Percentiles rank a stretch among this genome's conserved stretches.
These are phyloP conservation scores for Cajanus cajan DNA, from an alignment of 306 rosid genomes.

Conservation along the genomic window DNA sequence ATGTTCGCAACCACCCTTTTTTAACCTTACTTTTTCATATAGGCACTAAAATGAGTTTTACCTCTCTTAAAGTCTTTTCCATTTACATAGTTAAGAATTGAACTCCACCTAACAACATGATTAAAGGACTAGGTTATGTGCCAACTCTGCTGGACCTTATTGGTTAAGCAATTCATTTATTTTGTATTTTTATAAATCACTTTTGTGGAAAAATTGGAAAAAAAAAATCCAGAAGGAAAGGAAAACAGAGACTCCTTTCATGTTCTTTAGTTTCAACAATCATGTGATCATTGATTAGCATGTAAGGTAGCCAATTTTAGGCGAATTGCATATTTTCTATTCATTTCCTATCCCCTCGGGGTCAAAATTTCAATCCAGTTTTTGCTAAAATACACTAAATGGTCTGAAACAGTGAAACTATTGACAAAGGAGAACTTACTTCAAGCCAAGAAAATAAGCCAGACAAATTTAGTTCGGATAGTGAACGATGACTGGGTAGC, in stretches of 20 bases:
- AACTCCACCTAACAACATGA: too few relatives aligned
- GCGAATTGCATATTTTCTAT: neutral
- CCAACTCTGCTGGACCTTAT: too few relatives aligned
- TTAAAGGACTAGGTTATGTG: too few relatives aligned
- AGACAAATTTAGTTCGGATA: neutral
- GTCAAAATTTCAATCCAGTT: neutral
- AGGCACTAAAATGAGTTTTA: too few relatives aligned
- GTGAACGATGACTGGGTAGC: neutral
- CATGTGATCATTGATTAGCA: neutral
- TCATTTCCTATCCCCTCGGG: neutral
- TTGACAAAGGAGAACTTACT: neutral
- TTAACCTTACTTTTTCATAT: too few relatives aligned
- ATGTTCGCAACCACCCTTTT: neutral
- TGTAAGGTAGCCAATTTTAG: neutral
- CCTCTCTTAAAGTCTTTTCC: too few relatives aligned
- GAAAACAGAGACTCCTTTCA: neutral
- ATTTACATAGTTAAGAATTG: too few relatives aligned
- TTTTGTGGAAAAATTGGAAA: neutral
- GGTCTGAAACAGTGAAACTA: neutral
- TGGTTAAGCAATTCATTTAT: neutral
- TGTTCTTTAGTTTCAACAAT: neutral
- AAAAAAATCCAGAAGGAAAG: neutral
- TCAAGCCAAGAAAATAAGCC: constrained; percentile 28
- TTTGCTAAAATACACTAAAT: neutral
- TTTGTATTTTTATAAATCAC: neutral